Evolutionary conservation across 2,329 filamentous ascomycete genomes (phyloP).

Genomic region (Aspergillus terreus): DNA sequence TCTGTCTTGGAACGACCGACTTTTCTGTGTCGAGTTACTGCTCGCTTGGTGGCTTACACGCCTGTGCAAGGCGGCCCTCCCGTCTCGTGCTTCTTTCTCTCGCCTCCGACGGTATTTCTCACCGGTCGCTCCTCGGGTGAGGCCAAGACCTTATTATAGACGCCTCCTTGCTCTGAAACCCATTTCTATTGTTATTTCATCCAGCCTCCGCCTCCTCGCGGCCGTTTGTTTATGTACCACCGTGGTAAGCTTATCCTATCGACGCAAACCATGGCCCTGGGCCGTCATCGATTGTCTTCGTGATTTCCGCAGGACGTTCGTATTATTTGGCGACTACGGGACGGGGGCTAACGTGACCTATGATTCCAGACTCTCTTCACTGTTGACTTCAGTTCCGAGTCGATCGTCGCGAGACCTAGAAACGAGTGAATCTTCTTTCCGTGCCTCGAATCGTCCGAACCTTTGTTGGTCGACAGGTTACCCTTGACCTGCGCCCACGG

Average conservation of each 20-base stretch:
- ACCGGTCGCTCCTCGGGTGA: conserved; percentile 27
- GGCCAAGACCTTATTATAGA: conserved; percentile 22
- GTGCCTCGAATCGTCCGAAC: neutral
- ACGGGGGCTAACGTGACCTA: conserved; percentile 32
- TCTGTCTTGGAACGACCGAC: conserved; percentile 20
- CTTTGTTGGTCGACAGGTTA: neutral
- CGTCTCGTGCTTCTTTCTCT: conserved; percentile 26
- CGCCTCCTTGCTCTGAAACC: conserved; percentile 28
- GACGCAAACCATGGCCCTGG: conserved; percentile 5
- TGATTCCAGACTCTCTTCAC: conserved; percentile 17
- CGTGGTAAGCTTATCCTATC: conserved; percentile 14
- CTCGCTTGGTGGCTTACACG: conserved; percentile 24
- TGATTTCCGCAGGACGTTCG: conserved; percentile 5
- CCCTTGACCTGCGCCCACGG: conserved; percentile 10
- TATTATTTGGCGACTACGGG: conserved; percentile 19
- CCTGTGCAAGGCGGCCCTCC: conserved; percentile 28
- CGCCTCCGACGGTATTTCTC: conserved; percentile 20
- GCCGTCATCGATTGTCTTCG: neutral
- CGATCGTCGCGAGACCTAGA: conserved; percentile 5
- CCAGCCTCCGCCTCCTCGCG: conserved; percentile 10
- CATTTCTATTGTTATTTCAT: conserved; percentile 9
- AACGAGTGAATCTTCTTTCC: neutral
- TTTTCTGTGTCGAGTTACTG: conserved; percentile 16
- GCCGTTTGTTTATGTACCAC: conserved; percentile 10
- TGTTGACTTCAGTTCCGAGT: neutral